phyloP scores from a whole-genome alignment of 805 yeast species.

The Wickerhamomyces subpelliculosus region DNA sequence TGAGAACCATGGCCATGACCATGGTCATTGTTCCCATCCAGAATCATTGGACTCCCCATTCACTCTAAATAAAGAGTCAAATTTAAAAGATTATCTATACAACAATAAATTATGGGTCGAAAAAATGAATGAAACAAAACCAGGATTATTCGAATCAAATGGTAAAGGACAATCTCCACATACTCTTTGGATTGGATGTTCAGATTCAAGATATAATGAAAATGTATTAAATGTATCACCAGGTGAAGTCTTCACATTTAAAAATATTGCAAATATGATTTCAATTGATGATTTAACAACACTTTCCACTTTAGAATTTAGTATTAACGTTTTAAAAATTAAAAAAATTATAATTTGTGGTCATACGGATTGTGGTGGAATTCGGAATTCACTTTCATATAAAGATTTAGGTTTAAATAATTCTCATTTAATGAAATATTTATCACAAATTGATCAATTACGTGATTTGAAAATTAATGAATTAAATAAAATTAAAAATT shows the following conservation, averaged over 20 bases:
- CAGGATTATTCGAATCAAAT: conserved; percentile 31
- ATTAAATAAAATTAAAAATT: conserved; percentile 43
- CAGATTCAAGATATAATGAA: conserved; percentile 88
- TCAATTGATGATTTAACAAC: conserved; percentile 62
- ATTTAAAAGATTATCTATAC: conserved; percentile 39
- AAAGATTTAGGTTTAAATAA: conserved; percentile 57
- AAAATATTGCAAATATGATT: conserved; percentile 81
- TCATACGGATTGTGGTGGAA: conserved; percentile 93
- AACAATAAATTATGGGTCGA: conserved; percentile 43
- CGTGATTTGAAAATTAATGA: conserved; percentile 50
- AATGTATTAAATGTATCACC: conserved; percentile 69
- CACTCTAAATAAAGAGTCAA: conserved; percentile 38
- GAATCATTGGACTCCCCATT: conserved; percentile 19
- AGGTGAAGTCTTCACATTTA: conserved; percentile 85
- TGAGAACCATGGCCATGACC: not conserved
- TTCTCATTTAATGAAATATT: conserved; percentile 25
- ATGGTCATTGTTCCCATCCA: conserved; percentile 3
- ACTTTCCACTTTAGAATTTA: conserved; percentile 79
- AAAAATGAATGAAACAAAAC: conserved; percentile 21
- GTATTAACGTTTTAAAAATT: conserved; percentile 78
- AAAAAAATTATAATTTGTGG: conserved; percentile 83
- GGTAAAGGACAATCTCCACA: conserved; percentile 88
- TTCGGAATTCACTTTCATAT: conserved; percentile 67
- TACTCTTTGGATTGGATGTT: conserved; percentile 90
- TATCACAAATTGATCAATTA: conserved; percentile 65